Evolutionary conservation across 208 protist species (phyloP), one percentile per base, ranked within the genome.

Genomic region (Trypanosoma brucei): DNA sequence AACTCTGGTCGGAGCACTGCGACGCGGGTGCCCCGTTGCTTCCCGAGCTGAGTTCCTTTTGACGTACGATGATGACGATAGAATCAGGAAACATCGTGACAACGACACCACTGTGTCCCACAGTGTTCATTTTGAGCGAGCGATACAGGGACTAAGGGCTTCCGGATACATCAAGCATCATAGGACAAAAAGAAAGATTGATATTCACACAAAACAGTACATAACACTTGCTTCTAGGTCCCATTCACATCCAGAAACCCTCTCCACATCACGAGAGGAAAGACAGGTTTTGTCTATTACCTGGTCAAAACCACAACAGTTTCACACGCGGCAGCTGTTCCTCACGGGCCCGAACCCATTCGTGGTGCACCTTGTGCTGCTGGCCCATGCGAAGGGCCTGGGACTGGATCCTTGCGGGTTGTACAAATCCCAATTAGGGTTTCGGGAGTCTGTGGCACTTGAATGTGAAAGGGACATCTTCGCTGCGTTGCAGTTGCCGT

Each of bases 321-420:
- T 79, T 46, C 58, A 71, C 5, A 70, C 72, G 6, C 72, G 73
- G 9, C 63, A 62, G 22, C 64, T 93, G 14, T 81, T 93, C 55
- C 59, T 77, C n/a, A 91, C 86, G 8, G 81, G 86, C 0, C 86
- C 86, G 7, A 62, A 62, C 1, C 63, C 67, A 22, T 93, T 89
- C 55, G 70, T 79, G 14, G 57, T 77, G 34, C 67, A 83, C 68
- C 68, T 88, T 37, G 81, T 73, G 39, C 66, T 91, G 13, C 31
- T 58, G 13, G 83, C 86, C 8, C 61, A 89, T 13, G 59, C n/a
- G 34, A 56, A 42, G 36, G 79, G 81, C 6, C 65, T 80, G 14
- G 81, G 86, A 9, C 44, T 93, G 34, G 73, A 71, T 55, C 49
- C 75, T 49, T 79, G 85, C 46, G 86, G 86, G 3, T 56, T 78